These are phyloP conservation scores for Colletotrichum limetticola DNA, from an alignment of 2,329 filamentous ascomycete genomes.

Conservation along the genomic window DNA sequence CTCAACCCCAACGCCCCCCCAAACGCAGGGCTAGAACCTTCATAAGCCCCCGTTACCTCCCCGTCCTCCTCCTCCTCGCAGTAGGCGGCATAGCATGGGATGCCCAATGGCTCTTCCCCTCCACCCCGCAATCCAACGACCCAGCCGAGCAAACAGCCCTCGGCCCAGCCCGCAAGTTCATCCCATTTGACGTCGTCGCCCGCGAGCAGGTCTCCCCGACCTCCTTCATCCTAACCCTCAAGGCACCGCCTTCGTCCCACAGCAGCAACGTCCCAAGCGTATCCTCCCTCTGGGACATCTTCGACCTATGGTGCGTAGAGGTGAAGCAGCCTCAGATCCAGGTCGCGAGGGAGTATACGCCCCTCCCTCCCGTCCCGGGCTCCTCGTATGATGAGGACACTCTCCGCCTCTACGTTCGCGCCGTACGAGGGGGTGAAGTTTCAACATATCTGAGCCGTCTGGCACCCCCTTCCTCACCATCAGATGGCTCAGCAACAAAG, in stretches of 20 bases:
- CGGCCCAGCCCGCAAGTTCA: conserved; percentile 68
- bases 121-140: conserved; percentile 5
- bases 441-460: conserved; percentile 81
- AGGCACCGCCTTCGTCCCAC: conserved; percentile 45
- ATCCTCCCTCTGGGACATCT: conserved; percentile 46
- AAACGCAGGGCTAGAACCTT: not conserved
- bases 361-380: conserved; percentile 69
- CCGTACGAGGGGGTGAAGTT: conserved; percentile 83
- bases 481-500: conserved; percentile 40
- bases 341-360: conserved; percentile 92
- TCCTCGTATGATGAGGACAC: conserved; percentile 47
- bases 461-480: conserved; percentile 36
- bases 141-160: conserved; percentile 46
- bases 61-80: conserved; percentile 23
- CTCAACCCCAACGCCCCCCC: not conserved
- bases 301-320: conserved; percentile 87
- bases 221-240: conserved; percentile 75
- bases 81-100: conserved; percentile 26
- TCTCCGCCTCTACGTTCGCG: conserved; percentile 82
- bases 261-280: conserved; percentile 40
- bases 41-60: conserved; percentile 21
- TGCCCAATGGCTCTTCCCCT: conserved; percentile 33
- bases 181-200: conserved; percentile 71
- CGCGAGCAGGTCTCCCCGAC: conserved; percentile 73
- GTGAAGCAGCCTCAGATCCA: conserved; percentile 95